These are phyloP conservation scores for Neonectria magnoliae DNA, from an alignment of 2,329 filamentous ascomycete species.

Conservation along the genomic window DNA sequence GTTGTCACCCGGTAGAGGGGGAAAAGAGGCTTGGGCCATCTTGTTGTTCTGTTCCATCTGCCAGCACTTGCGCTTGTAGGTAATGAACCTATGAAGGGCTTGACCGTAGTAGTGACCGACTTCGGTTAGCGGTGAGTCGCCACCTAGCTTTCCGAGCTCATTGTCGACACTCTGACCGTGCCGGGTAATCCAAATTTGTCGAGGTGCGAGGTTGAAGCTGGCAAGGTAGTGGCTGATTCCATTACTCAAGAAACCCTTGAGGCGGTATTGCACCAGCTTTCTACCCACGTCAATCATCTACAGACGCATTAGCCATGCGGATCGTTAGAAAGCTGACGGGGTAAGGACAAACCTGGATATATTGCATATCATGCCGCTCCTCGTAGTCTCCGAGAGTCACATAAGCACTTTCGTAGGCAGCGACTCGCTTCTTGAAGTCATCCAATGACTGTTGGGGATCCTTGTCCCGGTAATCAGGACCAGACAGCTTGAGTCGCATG, in stretches of 20 bases:
- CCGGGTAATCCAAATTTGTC: constrained; percentile 97
- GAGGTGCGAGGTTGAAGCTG: constrained; percentile 94
- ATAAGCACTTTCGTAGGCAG: constrained; percentile 94
- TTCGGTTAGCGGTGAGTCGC: constrained; percentile 84
- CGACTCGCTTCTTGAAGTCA: constrained; percentile 93
- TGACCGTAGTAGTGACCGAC: constrained; percentile 83
- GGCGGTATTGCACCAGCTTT: constrained; percentile 90
- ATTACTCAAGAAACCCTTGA: constrained; percentile 90
- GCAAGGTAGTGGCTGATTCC: constrained; percentile 94
- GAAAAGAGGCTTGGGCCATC: constrained; percentile 80
- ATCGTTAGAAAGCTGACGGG: too few species aligned
- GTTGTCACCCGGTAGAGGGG: constrained; percentile 89
- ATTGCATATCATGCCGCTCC: constrained; percentile 89
- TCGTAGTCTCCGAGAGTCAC: constrained; percentile 90
- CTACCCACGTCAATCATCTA: constrained; percentile 96
- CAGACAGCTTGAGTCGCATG: constrained; percentile 95
- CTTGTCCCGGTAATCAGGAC: constrained; percentile 95
- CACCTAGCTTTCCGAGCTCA: constrained; percentile 86
- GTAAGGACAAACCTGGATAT: constrained; percentile 73
- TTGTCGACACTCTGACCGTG: constrained; percentile 95
- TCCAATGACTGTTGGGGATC: constrained; percentile 84
- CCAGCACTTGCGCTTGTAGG: constrained; percentile 82
- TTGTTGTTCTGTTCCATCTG: constrained; percentile 83
- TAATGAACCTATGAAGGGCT: constrained; percentile 85
- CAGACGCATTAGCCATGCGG: constrained; percentile 38